phyloP scores from a whole-genome alignment of 805 yeast species.

The Kuraishia cidri region DNA sequence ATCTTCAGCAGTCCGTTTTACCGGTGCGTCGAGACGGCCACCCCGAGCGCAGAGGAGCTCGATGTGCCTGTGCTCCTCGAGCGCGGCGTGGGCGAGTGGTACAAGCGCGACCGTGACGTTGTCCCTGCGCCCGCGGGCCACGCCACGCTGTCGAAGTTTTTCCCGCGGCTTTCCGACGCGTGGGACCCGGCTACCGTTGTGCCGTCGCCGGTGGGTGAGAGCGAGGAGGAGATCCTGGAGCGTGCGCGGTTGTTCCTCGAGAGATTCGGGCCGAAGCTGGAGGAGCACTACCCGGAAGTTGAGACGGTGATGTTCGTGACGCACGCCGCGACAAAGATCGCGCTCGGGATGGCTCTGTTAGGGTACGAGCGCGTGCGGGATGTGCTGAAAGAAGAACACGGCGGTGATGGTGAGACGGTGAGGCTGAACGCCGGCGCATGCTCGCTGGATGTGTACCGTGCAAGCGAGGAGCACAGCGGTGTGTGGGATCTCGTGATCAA shows the following conservation, averaged over 20 bases:
- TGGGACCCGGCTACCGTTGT: constrained; percentile 44
- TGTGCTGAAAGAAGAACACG: constrained; percentile 33
- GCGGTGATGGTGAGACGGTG: constrained; percentile 24
- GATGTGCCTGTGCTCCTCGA: constrained; percentile 60
- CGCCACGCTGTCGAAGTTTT: constrained; percentile 39
- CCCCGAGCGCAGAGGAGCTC: constrained; percentile 55
- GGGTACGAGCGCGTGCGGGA: constrained; percentile 44
- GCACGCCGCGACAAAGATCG: constrained; percentile 91
- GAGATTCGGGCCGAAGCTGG: constrained; percentile 48
- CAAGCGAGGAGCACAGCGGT: constrained; percentile 15
- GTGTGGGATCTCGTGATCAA: constrained; percentile 59
- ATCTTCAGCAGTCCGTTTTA: constrained; percentile 81
- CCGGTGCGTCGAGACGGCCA: constrained; percentile 77
- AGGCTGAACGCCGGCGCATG: constrained; percentile 72
- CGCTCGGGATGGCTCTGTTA: constrained; percentile 71
- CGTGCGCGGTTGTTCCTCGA: constrained; percentile 52
- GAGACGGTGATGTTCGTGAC: constrained; percentile 66
- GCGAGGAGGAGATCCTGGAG: constrained; percentile 55
- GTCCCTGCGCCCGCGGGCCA: constrained; percentile 64
- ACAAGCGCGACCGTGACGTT: constrained; percentile 53
- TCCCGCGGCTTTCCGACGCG: constrained; percentile 33
- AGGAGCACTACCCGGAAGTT: constrained; percentile 46
- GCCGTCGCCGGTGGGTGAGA: constrained; percentile 69
- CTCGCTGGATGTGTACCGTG: constrained; percentile 59
- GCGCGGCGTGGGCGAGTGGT: constrained; percentile 91